Conservation (phyloP, 805 yeast genomes). For the Middelhovenomyces tepae region DNA sequence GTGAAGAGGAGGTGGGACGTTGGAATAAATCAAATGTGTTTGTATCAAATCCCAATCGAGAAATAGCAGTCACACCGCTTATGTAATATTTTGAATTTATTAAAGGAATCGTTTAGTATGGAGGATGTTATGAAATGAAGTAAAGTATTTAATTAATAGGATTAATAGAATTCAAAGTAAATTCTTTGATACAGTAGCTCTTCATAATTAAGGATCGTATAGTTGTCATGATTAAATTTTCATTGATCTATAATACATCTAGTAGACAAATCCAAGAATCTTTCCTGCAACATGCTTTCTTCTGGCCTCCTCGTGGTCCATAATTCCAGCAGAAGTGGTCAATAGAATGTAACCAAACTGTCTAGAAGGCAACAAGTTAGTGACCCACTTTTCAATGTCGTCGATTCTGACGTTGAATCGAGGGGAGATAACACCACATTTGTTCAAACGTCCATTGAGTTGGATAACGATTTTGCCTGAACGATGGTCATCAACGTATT, state of each 20-base stretch:
- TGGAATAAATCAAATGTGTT: too few relatives aligned
- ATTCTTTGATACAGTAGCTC: too few relatives aligned
- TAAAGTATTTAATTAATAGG: too few relatives aligned
- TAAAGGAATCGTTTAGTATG: too few relatives aligned
- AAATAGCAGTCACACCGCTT: too few relatives aligned
- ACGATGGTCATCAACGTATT: slow-evolving; percentile 98
- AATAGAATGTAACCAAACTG: slow-evolving; percentile 97
- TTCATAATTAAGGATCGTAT: too few relatives aligned
- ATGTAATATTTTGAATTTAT: too few relatives aligned
- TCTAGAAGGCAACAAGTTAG: slow-evolving; percentile 97
- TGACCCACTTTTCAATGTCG: slow-evolving; percentile 98
- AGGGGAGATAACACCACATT: slow-evolving; percentile 98
- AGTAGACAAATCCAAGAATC: slow-evolving; percentile 97
- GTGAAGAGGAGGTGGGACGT: too few relatives aligned
- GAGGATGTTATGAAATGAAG: too few relatives aligned
- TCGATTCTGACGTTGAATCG: slow-evolving; percentile 94
- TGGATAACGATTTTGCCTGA: slow-evolving; percentile 95
- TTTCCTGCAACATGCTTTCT: slow-evolving; percentile 99
- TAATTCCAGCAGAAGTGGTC: slow-evolving; percentile 98
- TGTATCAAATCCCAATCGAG: too few relatives aligned
- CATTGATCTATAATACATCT: slow-evolving; percentile 29
- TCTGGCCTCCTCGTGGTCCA: slow-evolving; percentile 99
- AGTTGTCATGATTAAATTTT: too few relatives aligned
- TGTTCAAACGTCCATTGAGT: slow-evolving; percentile 96
- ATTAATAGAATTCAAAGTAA: too few relatives aligned